These are phyloP conservation scores for Dichotomopilus funicola DNA, from an alignment of 2,329 filamentous ascomycete species.

Conservation along the genomic window DNA sequence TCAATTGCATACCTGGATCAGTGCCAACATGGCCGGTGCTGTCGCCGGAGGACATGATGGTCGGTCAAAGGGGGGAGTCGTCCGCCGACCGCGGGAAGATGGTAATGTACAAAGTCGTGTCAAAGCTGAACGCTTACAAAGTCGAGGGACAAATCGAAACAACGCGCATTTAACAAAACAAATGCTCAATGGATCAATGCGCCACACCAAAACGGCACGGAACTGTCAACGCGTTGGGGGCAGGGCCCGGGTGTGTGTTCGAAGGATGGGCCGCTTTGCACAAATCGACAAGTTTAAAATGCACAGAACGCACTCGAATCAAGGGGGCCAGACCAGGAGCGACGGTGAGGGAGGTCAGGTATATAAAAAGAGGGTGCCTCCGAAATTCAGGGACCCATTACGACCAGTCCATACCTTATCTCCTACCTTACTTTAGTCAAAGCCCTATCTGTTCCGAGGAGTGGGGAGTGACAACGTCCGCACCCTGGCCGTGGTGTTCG, in stretches of 20 bases:
- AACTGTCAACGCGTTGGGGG: no score
- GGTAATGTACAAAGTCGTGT: not conserved
- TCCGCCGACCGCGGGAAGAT: not conserved
- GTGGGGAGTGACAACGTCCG: constrained; percentile 8
- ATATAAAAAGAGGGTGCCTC: constrained; percentile 5
- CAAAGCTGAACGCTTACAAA: no score
- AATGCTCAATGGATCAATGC: no score
- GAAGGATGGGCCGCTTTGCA: no score
- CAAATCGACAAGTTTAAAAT: not conserved
- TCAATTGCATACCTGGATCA: constrained; percentile 9
- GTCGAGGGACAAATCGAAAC: no score
- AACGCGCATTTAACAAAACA: no score
- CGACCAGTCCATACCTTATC: not conserved
- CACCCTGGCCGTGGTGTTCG: constrained; percentile 2
- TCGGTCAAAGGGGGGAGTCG: not conserved
- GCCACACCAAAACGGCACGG: no score
- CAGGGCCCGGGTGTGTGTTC: no score
- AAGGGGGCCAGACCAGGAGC: not conserved
- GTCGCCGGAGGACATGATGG: constrained; percentile 16
- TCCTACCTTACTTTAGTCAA: not conserved
- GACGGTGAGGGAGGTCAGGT: not conserved
- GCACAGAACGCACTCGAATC: not conserved
- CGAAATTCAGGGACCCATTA: not conserved
- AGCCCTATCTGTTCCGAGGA: constrained; percentile 7
- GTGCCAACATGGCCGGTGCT: constrained; percentile 8